A percentile compares a stretch with the other conserved stretches of the same genome.
These are phyloP conservation scores for Plasmopara viticola DNA, from an alignment of 352 stramenopile genomes.

Conservation along the genomic window DNA sequence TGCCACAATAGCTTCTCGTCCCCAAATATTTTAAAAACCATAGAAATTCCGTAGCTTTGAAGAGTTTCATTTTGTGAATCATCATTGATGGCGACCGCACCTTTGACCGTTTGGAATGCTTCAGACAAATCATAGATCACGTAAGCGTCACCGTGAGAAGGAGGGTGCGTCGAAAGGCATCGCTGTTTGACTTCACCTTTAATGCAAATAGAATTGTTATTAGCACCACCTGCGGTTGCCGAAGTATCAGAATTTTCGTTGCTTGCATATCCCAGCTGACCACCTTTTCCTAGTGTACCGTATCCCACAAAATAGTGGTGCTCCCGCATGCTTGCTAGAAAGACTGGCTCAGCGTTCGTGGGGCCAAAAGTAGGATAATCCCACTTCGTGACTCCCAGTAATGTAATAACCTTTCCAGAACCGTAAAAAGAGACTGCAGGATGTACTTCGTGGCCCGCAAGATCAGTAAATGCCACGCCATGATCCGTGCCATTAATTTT, in stretches of 20 bases:
- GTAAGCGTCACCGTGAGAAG: constrained; percentile 58
- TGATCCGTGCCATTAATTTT: constrained; percentile 89
- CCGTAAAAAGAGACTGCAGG: constrained; percentile 86
- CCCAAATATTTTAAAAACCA: constrained; percentile 66
- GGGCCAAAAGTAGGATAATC: constrained; percentile 27
- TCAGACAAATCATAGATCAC: constrained; percentile 77
- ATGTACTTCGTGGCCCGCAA: constrained; percentile 76
- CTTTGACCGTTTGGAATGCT: constrained; percentile 48
- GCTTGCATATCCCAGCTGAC: constrained; percentile 68
- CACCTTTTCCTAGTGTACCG: constrained; percentile 68
- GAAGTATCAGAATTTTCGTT: constrained; percentile 27
- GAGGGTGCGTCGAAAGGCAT: constrained; percentile 75
- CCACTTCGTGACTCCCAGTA: constrained; percentile 76
- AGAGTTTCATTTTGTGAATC: constrained; percentile 54
- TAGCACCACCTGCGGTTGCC: constrained; percentile 13
- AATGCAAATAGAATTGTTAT: constrained; percentile 42
- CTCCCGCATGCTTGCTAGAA: constrained; percentile 71
- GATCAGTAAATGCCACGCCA: constrained; percentile 79
- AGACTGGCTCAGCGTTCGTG: constrained; percentile 52
- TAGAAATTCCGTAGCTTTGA: constrained; percentile 41
- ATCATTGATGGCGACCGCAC: constrained; percentile 70
- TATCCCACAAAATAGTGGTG: constrained; percentile 77
- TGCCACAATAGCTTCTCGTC: constrained; percentile 71
- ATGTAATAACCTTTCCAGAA: constrained; percentile 82
- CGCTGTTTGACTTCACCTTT: constrained; percentile 59